These are phyloP conservation scores for Pseudocercospora crystallina DNA, from an alignment of 2,329 filamentous ascomycete genomes.

Conservation along the genomic window DNA sequence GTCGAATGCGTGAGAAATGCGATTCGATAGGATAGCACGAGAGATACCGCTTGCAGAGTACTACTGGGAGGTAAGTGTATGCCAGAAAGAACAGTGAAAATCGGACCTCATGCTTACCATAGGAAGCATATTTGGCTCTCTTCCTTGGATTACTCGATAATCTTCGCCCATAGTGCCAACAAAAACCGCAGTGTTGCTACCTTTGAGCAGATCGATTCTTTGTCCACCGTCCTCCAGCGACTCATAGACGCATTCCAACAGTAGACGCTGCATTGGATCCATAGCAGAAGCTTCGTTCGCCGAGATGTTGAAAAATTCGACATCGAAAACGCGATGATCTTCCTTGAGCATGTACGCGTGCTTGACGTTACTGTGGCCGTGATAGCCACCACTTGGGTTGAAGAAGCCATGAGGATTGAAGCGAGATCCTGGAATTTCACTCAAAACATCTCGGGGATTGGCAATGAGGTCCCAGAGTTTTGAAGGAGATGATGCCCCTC, in stretches of 20 bases:
- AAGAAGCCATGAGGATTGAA: slow-evolving; percentile 24
- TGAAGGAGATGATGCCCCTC: slow-evolving; percentile 9
- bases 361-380: slow-evolving; percentile 21
- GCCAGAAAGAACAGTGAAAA: no score
- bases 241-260: slow-evolving; percentile 23
- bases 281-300: slow-evolving; percentile 5
- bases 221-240: slow-evolving; percentile 18
- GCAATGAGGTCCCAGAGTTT: slow-evolving; percentile 17
- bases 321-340: slow-evolving; percentile 7
- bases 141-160: slow-evolving; percentile 10
- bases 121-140: slow-evolving; percentile 16
- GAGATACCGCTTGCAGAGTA: slow-evolving; percentile 22
- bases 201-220: slow-evolving; percentile 5
- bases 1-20: slow-evolving; percentile 21
- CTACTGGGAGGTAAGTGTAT: no score
- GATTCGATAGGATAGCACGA: slow-evolving; percentile 12
- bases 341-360: slow-evolving; percentile 26
- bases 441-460: slow-evolving; percentile 6
- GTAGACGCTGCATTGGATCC: slow-evolving; percentile 17
- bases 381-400: no score
- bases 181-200: slow-evolving; percentile 13
- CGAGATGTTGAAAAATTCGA: slow-evolving; percentile 14
- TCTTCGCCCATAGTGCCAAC: slow-evolving; percentile 22
- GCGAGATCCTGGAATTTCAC: slow-evolving; percentile 16
- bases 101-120: no score